Evolutionary conservation across 108 stramenopile species (phyloP), one percentile per base, ranked within the genome.

Genomic region (Cyclostephanos invisitatus): DNA sequence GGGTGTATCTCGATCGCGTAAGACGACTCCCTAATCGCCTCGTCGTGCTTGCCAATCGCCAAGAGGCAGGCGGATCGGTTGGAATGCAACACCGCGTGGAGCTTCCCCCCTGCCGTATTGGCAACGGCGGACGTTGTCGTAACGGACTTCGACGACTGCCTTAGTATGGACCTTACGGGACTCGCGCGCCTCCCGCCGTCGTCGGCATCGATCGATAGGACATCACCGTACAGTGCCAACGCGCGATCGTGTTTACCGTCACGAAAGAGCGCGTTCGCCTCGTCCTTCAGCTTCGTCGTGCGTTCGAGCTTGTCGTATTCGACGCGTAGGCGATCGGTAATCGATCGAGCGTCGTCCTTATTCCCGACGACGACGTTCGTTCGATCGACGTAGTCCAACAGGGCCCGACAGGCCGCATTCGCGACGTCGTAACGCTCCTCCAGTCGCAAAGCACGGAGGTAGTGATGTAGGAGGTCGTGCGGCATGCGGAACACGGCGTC

Each of bases 21-120:
- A 3, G 82, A 64, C 20, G 65, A 80, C 63, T 85, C 84, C 47
- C 17, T 62, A 22, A 75, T 62, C 2, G 80, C 84, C 18, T 80
- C 82, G 3, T 72, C 40, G 25, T 85, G 69, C 37, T 68, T 68
- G 4, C 71, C 74, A 29, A 78, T 36, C 10, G 78, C 68, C 47
- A 70, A 76, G 42, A 70, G 75, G 63, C 84, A 82, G 9, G 78
- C 68, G 27, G 82, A 81, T 29, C 82, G 58, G 49, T 85, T 83
- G 54, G 74, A 83, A 59, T 83, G 78, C 58, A 85, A 17, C 24
- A 73, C 61, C 10, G 84, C 84, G 24, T 75, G 69, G 14, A 85
- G 69, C 28, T 58, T 78, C 11, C 84, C 84, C 25, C 81, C 81
- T 3, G 36, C 58, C n/a, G 59, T 11, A 38, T 22, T 28, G 5